These are phyloP conservation scores for Cladosporium velox DNA, from an alignment of 2,329 filamentous ascomycete genomes.

Conservation along the genomic window DNA sequence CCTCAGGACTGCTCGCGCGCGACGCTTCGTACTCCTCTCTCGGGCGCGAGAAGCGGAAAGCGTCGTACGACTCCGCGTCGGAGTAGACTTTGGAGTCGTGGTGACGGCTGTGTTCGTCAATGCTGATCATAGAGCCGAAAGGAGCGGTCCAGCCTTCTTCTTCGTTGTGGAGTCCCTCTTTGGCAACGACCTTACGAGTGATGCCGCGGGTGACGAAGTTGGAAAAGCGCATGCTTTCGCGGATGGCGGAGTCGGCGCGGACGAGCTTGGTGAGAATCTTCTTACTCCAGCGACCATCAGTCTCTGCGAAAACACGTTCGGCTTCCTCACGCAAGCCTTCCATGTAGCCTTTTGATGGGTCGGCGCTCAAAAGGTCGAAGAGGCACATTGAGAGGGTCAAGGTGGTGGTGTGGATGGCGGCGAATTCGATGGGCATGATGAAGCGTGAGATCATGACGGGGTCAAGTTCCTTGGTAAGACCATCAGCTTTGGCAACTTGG, in stretches of 20 bases:
- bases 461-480: slow-evolving; percentile 47
- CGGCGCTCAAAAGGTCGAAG: slow-evolving; percentile 50
- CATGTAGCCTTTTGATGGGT: slow-evolving; percentile 40
- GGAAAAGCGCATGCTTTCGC: slow-evolving; percentile 36
- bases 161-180: slow-evolving; percentile 30
- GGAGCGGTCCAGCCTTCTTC: slow-evolving; percentile 31
- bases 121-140: slow-evolving; percentile 25
- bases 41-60: slow-evolving; percentile 35
- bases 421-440: slow-evolving; percentile 59
- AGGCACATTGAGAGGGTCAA: slow-evolving; percentile 53
- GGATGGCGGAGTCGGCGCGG: slow-evolving; percentile 34
- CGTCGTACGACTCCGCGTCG: slow-evolving; percentile 34
- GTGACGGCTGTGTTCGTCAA: slow-evolving; percentile 31
- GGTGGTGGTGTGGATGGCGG: slow-evolving; percentile 60
- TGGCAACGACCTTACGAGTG: slow-evolving; percentile 32
- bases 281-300: slow-evolving; percentile 29
- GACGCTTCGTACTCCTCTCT: slow-evolving; percentile 29
- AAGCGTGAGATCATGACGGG: slow-evolving; percentile 53
- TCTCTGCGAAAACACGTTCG: slow-evolving; percentile 24
- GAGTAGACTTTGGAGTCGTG: slow-evolving; percentile 36
- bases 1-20: slow-evolving; percentile 21
- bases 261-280: slow-evolving; percentile 30
- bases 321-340: slow-evolving; percentile 38
- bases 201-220: slow-evolving; percentile 30
- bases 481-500: slow-evolving; percentile 52